Conservation (phyloP, 1,284 basidiomycete species). For the Filobasidium uniguttulatum region DNA sequence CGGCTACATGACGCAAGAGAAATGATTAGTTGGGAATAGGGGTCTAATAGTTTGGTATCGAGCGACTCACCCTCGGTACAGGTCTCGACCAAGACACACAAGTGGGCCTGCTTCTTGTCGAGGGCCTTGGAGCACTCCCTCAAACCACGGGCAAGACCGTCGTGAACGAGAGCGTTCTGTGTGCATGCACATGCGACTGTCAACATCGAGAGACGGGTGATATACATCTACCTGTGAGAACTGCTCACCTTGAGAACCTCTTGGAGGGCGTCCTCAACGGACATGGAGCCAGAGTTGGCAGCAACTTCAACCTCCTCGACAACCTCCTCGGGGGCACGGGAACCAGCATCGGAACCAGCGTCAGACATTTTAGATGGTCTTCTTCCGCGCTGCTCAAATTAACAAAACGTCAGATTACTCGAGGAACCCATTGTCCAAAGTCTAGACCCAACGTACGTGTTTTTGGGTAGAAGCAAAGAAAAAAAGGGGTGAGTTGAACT, state of each 20-base stretch:
- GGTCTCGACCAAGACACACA: slow-evolving; percentile 97
- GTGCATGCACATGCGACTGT: neutral
- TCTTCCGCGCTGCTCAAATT: slow-evolving; percentile 86
- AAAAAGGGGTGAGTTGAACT: neutral
- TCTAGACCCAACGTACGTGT: neutral
- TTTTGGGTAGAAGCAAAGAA: neutral
- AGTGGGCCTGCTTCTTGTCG: slow-evolving; percentile 96
- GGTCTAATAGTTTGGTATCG: neutral
- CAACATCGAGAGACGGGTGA: too few species aligned
- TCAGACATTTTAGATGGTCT: slow-evolving; percentile 78
- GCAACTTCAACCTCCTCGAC: slow-evolving; percentile 46
- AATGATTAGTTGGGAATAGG: neutral
- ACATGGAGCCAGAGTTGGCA: slow-evolving; percentile 81
- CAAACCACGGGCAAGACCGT: slow-evolving; percentile 94
- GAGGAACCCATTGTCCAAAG: too few species aligned
- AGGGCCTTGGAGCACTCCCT: slow-evolving; percentile 96
- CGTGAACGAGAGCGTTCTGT: slow-evolving; percentile 87
- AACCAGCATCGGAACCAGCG: slow-evolving; percentile 87
- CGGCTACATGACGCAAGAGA: slow-evolving; percentile 41
- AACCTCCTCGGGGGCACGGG: slow-evolving; percentile 46
- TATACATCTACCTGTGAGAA: neutral
- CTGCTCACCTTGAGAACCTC: slow-evolving; percentile 43
- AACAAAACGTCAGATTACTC: slow-evolving; percentile 15
- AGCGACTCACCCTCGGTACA: slow-evolving; percentile 59
- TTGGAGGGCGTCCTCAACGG: slow-evolving; percentile 95